Percentiles rank a stretch among this genome's conserved stretches.
Evolutionary conservation across 2,329 filamentous ascomycete genomes (phyloP).

Genomic region (Botryotinia calthae): DNA sequence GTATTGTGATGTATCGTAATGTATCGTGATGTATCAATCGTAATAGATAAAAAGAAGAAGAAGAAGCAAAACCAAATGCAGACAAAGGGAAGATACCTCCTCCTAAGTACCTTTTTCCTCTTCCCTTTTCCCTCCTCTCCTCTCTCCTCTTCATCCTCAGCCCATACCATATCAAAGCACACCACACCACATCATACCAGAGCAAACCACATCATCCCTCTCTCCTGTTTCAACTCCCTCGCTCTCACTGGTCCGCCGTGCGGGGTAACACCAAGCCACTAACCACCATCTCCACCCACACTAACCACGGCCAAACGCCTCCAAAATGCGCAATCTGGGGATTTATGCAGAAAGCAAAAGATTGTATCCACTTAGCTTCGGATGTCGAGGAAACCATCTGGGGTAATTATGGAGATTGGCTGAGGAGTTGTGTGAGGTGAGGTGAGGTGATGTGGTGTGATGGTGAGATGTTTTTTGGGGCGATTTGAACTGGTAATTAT

Average conservation of each 20-base stretch:
- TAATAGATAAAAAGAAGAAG: background rate
- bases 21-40: too few species aligned
- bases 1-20: too few species aligned
- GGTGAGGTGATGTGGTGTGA: background rate
- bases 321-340: background rate
- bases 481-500: too few species aligned
- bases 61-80: background rate
- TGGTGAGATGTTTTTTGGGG: background rate
- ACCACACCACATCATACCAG: background rate
- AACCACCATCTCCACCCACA: too few species aligned
- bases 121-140: too few species aligned
- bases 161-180: background rate
- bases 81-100: background rate
- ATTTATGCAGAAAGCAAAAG: background rate
- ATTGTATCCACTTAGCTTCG: constrained; percentile 5
- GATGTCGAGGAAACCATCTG: background rate
- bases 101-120: background rate
- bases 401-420: constrained; percentile 11
- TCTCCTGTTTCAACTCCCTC: background rate
- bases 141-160: background rate
- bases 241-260: background rate
- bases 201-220: background rate
- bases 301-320: too few species aligned
- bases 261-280: constrained; percentile 5
- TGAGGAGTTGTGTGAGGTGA: background rate